Evolutionary conservation across 73 alveolate species (phyloP), one percentile per base, ranked within the genome.

Genomic region (Tetrahymena malaccensis): DNA sequence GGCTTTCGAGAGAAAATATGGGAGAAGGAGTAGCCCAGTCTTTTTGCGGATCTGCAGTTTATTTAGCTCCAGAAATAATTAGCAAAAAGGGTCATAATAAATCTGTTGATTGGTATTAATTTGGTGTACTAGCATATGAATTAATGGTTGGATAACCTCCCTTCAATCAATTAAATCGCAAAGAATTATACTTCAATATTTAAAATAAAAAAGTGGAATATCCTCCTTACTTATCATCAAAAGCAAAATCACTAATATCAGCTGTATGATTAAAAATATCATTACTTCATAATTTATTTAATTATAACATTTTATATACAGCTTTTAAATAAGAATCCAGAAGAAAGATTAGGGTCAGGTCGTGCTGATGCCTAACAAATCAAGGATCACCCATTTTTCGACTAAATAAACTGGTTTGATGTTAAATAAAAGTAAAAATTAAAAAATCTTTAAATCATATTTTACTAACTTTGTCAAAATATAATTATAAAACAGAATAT

Each of bases 11-110:
- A 96, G 99, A 98, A 93, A 98, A 98, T 9, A 97, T 98, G 43
- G 94, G 70, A 83, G 98, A 98, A 50, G 96, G 96, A 89, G 96
- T 96, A 58, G 98, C 99, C 0, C 95, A 96, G 94, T 96, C 98
- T n/a, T 98, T 98, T 94, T 98, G 99, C 95, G 99, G 99, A 0
- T 98, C 99, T 5, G 94, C 94, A 43, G 99, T 99, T 10, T 98
- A 98, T 96, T 95, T 98, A 55, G 99, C 99, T n/a, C 99, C 99
- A 10, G 99, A 98, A 96, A 98, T 98, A 98, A 94, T 98, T 84
- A 98, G 97, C 96, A 98, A 97, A 94, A 96, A 94, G 37, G 99
- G 99, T 17, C 99, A 98, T 97, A 99, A 99, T 8, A 98, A 97
- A 94, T 96, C 98, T 1, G 99, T 98, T 10, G 99, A 98, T 96